Conservation (phyloP, 306 rosid species). For the Quercus mongolica region DNA sequence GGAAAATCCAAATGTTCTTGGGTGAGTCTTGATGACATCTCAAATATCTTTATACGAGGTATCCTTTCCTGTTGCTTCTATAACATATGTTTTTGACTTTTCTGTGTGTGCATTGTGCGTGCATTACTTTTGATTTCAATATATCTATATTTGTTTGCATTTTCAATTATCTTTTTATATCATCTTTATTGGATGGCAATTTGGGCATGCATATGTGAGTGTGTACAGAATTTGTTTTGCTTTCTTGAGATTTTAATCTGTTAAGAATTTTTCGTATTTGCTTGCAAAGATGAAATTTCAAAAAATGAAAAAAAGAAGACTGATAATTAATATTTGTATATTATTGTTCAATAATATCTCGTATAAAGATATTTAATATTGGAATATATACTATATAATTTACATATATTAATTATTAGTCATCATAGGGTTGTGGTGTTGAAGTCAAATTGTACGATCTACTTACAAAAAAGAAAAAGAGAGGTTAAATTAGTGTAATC, state of each 20-base stretch:
- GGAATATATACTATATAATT: neutral
- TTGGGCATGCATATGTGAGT: neutral
- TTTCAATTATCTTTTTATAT: neutral
- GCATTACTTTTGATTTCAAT: too few relatives aligned
- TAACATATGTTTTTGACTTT: neutral
- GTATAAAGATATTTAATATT: neutral
- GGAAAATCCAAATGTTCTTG: conserved; percentile 97
- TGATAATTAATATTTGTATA: too few relatives aligned
- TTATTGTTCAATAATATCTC: neutral
- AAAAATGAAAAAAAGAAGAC: neutral
- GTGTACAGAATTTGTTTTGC: neutral
- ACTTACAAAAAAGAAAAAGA: too few relatives aligned
- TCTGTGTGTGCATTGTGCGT: neutral
- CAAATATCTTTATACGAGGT: conserved; percentile 85
- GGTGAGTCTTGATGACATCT: conserved; percentile 93
- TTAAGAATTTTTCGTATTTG: neutral
- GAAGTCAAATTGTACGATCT: neutral
- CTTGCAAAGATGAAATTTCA: neutral
- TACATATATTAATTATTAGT: too few relatives aligned
- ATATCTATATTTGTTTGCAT: neutral
- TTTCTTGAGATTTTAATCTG: neutral
- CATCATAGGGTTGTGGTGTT: neutral
- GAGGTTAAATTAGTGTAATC: neutral
- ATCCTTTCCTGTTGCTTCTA: conserved; percentile 22
- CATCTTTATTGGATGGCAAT: neutral